Evolutionary conservation across 1,284 basidiomycete species (phyloP).

Genomic region (Sporisorium graminicola): DNA sequence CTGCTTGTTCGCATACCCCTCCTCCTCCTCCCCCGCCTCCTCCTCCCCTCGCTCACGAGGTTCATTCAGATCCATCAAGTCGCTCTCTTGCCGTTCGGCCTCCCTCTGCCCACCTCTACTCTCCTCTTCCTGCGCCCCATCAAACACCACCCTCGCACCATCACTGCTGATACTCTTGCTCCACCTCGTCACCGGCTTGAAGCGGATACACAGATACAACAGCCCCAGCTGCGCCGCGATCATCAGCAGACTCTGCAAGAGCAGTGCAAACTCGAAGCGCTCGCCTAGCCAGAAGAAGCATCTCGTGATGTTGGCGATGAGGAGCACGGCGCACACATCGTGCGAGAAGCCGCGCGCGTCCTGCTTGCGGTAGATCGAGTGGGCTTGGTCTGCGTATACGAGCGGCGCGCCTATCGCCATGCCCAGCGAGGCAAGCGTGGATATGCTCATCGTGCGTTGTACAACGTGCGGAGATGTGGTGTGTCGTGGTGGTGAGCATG

Average conservation of each 20-base stretch:
- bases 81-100: too few species aligned
- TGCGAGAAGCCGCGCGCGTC: slow-evolving; percentile 84
- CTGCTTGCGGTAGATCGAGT: slow-evolving; percentile 60
- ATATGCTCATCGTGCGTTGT: slow-evolving; percentile 30
- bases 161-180: slow-evolving; percentile 41
- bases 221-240: slow-evolving; percentile 72
- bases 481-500: neutral
- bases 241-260: slow-evolving; percentile 68
- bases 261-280: slow-evolving; percentile 79
- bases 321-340: slow-evolving; percentile 61
- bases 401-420: slow-evolving; percentile 63
- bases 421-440: slow-evolving; percentile 36
- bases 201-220: slow-evolving; percentile 72
- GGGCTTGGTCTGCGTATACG: slow-evolving; percentile 62
- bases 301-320: slow-evolving; percentile 62
- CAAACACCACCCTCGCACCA: slow-evolving; percentile 41
- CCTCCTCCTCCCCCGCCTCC: slow-evolving; percentile 17
- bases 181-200: slow-evolving; percentile 60
- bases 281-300: slow-evolving; percentile 81
- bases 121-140: slow-evolving; percentile 16
- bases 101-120: neutral
- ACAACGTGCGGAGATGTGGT: neutral
- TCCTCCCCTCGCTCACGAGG: slow-evolving; percentile 4
- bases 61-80: slow-evolving; percentile 31
- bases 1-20: slow-evolving; percentile 41